Base-by-base conservation (phyloP, 345 rosid genomes). In the Mallotus nudiflorus region DNA sequence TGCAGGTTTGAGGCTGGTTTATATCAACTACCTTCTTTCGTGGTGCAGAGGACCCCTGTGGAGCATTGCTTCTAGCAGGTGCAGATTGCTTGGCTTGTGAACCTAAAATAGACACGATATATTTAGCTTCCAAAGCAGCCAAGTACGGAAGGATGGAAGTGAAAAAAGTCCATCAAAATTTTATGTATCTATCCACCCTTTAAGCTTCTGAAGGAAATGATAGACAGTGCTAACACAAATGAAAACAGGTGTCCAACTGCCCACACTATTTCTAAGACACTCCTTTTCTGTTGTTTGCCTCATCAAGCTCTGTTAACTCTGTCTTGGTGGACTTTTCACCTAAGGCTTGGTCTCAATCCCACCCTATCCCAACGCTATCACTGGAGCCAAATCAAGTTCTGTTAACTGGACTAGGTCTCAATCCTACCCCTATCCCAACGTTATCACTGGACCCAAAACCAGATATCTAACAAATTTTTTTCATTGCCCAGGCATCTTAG, bases 1-100 rank as follows among this genome's bases (percentile, higher is more conserved):
- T 89, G 84, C 99, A 95, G 7, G 80, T 84, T 74, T 90, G 99
- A 0, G 82, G 88, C 85, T 89, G 66, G 62, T 90, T 90, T 70
- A 92, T 88, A 77, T 83, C 87, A 56, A 95, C 70, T 74, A 69
- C 52, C 75, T 85, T 89, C 80, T 82, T 84, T 2, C 75, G 67
- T 31, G 84, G 83, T 65, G 75, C 73, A 57, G 82, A 57, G 59
- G 85, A 9, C 6, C 31, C 45, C 66, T 76, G 66, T 20, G 40
- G 72, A n/a, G 77, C 69, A 64, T 62, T 55, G 68, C 74, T 75
- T 73, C 74, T 81, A 71, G 79, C 80, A 39, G 78, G 64, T 31
- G 69, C 77, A 46, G 69, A 65, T 74, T 67, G 73, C 82, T 79
- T 84, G 48, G 81, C 75, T 80, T 80, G 88, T 28, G 96, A 89